Evolutionary conservation across 2,329 filamentous ascomycete genomes (phyloP), one percentile per base, ranked within the genome.

Genomic region (Ophiostoma novo-ulmi): DNA sequence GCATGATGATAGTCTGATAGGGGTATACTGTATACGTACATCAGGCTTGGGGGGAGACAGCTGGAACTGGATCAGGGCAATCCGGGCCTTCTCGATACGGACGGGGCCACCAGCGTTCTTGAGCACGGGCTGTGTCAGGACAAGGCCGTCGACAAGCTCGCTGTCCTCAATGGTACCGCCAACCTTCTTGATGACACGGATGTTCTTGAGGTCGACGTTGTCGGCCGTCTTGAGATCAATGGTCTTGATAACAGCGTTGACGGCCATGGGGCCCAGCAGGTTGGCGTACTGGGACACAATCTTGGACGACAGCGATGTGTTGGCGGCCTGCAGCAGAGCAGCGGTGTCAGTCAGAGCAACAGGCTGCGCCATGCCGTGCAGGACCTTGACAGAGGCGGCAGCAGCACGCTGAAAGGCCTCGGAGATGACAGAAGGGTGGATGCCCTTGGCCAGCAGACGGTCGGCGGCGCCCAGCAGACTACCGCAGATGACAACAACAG

Each of bases 131-230:
- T 99, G 95, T 77, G 92, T 93, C 76, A 99, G 85, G 70, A 98
- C 94, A 71, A 99, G 82, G 39, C 95, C 95, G 77, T 99, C 95
- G 52, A 98, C 89, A 85, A 99, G 91, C 82, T 99, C 95, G 78
- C 93, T 97, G 79, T 99, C 95, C 79, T 99, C 95, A 79, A 99
- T 98, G 58, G 96, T 98, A 73, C 95, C 95, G 77, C 95, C 95
- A 71, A 96, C 91, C 83, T 97, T 98, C 87, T 98, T 98, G 78
- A 99, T 86, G 76, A 98, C 95, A 75, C 95, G 89, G 74, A 99
- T 97, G 81, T 98, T 97, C 80, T 92, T 93, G 72, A 99, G 85
- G 77, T 99, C 95, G 70, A 97, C 95, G 75, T 99, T 99, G 75
- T 97, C 92, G 70, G 95, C 94, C 31, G 91, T 97, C 84, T 94